These are phyloP conservation scores for Trifolium repens DNA, from an alignment of 306 rosid genomes.

Conservation along the genomic window DNA sequence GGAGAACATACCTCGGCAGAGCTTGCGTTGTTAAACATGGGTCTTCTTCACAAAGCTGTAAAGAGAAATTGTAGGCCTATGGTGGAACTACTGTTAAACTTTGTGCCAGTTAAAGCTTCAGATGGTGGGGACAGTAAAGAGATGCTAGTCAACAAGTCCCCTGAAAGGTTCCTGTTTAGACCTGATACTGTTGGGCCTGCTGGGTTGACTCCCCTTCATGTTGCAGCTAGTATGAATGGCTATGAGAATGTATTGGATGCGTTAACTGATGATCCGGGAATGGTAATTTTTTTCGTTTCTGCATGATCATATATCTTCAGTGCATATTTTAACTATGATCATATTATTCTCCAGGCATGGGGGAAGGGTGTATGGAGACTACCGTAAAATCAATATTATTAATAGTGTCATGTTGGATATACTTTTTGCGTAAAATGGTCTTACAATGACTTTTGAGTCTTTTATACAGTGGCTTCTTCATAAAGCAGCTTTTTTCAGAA, in stretches of 20 bases:
- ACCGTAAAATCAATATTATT: background rate
- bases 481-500: background rate
- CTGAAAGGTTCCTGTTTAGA: conserved; percentile 58
- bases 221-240: conserved; percentile 76
- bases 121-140: conserved; percentile 50
- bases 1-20: conserved; percentile 63
- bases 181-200: conserved; percentile 75
- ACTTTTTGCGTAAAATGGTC: background rate
- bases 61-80: conserved; percentile 66
- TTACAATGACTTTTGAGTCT: background rate
- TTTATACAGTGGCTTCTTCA: background rate
- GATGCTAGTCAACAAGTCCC: conserved; percentile 46
- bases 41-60: conserved; percentile 87
- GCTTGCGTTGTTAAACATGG: conserved; percentile 69
- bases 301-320: background rate
- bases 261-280: conserved; percentile 84
- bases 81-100: conserved; percentile 77
- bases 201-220: conserved; percentile 89
- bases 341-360: background rate
- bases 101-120: conserved; percentile 49
- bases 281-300: conserved; percentile 55
- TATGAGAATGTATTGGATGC: conserved; percentile 79
- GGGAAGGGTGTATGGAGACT: background rate
- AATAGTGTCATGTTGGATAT: background rate
- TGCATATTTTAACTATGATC: conserved; percentile 11